Conservation (phyloP, 805 yeast species). For the Priceomyces fermenticarens region DNA sequence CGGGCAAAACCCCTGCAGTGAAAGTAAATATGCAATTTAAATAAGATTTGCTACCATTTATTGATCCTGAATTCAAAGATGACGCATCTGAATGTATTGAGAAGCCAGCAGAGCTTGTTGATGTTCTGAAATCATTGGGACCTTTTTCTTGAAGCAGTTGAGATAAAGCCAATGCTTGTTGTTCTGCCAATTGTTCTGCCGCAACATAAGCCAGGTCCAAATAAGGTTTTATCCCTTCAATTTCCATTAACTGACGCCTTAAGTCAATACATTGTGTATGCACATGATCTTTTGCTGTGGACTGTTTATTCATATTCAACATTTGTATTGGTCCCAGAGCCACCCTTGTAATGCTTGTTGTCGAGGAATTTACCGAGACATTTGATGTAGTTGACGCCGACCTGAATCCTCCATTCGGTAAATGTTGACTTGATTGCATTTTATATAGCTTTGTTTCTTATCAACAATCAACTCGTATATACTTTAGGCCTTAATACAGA, state of each 20-base stretch:
- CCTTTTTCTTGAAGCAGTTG: slow-evolving; percentile 33
- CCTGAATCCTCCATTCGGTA: slow-evolving; percentile 33
- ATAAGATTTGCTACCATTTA: slow-evolving; percentile 13
- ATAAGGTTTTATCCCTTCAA: slow-evolving; percentile 69
- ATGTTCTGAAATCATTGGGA: slow-evolving; percentile 27
- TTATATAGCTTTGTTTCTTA: not conserved
- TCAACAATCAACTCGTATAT: not conserved
- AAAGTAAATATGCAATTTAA: slow-evolving; percentile 52
- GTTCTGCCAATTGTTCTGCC: slow-evolving; percentile 69
- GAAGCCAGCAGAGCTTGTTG: slow-evolving; percentile 31
- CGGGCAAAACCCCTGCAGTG: slow-evolving; percentile 76
- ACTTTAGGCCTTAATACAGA: too few species aligned
- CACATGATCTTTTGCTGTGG: slow-evolving; percentile 62
- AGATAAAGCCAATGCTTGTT: slow-evolving; percentile 57
- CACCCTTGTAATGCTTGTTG: slow-evolving; percentile 36
- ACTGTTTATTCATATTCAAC: slow-evolving; percentile 59
- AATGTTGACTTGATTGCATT: slow-evolving; percentile 10
- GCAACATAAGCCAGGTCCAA: slow-evolving; percentile 59
- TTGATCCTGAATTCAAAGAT: slow-evolving; percentile 12
- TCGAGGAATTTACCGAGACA: slow-evolving; percentile 26
- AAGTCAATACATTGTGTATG: slow-evolving; percentile 63
- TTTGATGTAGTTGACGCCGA: slow-evolving; percentile 34
- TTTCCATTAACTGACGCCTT: slow-evolving; percentile 50
- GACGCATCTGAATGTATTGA: slow-evolving; percentile 35
- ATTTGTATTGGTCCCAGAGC: slow-evolving; percentile 46